Conservation (phyloP, 2,329 filamentous ascomycete species). For the Onygena corvina region DNA sequence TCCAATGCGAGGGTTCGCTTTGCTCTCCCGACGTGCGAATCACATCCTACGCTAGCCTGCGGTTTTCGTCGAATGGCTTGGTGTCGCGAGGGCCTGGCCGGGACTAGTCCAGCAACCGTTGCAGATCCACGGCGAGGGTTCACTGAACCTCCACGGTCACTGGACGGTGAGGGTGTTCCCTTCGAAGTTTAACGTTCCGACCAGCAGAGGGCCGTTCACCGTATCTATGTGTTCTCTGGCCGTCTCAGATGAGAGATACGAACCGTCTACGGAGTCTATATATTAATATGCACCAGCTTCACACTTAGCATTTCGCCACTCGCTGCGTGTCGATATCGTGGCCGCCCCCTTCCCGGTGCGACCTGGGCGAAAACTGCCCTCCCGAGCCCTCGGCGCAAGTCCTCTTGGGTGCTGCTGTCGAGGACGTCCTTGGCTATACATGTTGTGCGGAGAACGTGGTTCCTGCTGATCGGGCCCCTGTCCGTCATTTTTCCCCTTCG, state of each 20-base stretch:
- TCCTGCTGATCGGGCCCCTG: slow-evolving; percentile 6
- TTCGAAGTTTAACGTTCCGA: slow-evolving; percentile 3
- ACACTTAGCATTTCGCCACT: background rate
- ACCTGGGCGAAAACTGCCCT: background rate
- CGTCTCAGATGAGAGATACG: too few relatives aligned
- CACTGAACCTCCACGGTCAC: background rate
- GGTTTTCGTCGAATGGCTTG: slow-evolving; percentile 3
- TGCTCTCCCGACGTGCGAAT: slow-evolving; percentile 4
- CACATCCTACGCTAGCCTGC: background rate
- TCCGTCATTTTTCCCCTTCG: background rate
- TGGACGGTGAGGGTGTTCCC: background rate
- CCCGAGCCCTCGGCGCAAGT: background rate
- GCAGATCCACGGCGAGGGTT: slow-evolving; percentile 1
- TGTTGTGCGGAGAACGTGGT: background rate
- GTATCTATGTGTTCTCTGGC: background rate
- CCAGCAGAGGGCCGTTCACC: background rate
- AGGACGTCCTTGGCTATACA: background rate
- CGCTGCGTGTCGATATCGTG: slow-evolving; percentile 4
- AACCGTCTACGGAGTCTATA: too few relatives aligned
- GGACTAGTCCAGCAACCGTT: slow-evolving; percentile 4
- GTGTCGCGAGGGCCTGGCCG: slow-evolving; percentile 1
- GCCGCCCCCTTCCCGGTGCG: background rate
- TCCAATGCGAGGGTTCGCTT: slow-evolving; percentile 6
- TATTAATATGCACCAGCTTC: background rate
- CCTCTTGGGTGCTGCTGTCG: background rate